These are phyloP conservation scores for Exidia glandulosa DNA, from an alignment of 768 basidiomycete genomes.

Conservation along the genomic window DNA sequence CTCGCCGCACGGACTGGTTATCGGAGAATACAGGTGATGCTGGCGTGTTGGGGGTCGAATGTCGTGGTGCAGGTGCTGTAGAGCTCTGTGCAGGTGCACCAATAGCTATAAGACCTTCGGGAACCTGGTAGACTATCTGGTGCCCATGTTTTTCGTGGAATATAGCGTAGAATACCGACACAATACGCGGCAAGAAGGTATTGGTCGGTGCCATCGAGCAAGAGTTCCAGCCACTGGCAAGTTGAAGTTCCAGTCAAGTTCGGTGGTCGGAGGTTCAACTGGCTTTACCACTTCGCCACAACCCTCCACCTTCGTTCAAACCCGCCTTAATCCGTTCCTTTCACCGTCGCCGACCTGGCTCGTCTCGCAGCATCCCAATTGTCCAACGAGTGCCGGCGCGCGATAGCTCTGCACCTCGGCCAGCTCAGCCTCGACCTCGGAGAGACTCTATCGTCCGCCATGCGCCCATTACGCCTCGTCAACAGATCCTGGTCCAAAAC, in stretches of 20 bases:
- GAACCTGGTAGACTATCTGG: constrained; percentile 87
- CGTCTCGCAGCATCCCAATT: neutral
- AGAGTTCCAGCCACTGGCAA: no score
- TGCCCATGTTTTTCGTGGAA: constrained; percentile 83
- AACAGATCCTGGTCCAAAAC: neutral
- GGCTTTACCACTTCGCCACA: neutral
- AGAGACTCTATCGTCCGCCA: neutral
- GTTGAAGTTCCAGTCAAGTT: no score
- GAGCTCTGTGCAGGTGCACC: constrained; percentile 25
- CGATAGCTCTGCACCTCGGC: neutral
- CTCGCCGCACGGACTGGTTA: neutral
- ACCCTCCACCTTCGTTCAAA: neutral
- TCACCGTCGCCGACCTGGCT: neutral
- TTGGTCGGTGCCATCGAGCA: constrained; percentile 15
- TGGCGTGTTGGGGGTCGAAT: constrained; percentile 9
- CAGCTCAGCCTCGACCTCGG: neutral
- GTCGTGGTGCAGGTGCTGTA: constrained; percentile 27
- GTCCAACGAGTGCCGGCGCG: neutral
- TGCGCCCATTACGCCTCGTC: neutral
- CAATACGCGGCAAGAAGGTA: constrained; percentile 68
- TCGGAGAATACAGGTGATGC: constrained; percentile 2
- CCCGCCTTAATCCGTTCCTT: no score
- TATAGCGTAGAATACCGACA: constrained; percentile 87
- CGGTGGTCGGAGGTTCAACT: no score
- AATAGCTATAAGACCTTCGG: constrained; percentile 71